Evolutionary conservation across 257 asterid species (phyloP).

Genomic region (Gentiana macrophylla): DNA sequence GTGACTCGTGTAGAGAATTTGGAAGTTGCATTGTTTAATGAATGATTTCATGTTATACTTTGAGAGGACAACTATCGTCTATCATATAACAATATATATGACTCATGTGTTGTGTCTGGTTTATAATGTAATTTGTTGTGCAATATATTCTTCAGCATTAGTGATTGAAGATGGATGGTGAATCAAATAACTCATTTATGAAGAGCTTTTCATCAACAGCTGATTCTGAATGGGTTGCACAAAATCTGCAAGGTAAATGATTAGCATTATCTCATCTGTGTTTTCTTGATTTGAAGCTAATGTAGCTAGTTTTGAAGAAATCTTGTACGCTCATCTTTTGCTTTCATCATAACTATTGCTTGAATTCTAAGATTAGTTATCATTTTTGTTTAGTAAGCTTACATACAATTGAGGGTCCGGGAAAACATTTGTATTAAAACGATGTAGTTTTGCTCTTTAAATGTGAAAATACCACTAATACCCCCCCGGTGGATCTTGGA

Average conservation of each 20-base stretch:
- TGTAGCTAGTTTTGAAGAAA: neutral
- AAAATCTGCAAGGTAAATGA: slow-evolving; percentile 42
- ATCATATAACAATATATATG: neutral
- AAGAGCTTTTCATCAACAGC: neutral
- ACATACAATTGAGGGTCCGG: too few species aligned
- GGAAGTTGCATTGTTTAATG: too few species aligned
- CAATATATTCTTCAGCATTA: neutral
- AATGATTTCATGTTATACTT: too few species aligned
- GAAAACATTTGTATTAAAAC: too few species aligned
- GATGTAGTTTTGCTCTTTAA: too few species aligned
- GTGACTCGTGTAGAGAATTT: too few species aligned
- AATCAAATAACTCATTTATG: slow-evolving; percentile 3
- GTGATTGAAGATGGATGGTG: slow-evolving; percentile 10
- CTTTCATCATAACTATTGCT: neutral
- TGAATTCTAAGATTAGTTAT: too few species aligned
- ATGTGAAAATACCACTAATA: too few species aligned
- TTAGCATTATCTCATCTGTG: too few species aligned
- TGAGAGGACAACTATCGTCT: neutral
- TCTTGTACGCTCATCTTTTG: neutral
- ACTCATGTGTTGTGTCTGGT: neutral
- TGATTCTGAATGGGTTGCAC: slow-evolving; percentile 33
- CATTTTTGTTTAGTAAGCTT: too few species aligned
- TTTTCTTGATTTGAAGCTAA: too few species aligned
- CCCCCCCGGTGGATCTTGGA: too few species aligned
- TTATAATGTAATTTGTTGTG: neutral